Evolutionary conservation across 331 rosid species (phyloP), one percentile per base, ranked within the genome.

Genomic region (Rosa hybrid): DNA sequence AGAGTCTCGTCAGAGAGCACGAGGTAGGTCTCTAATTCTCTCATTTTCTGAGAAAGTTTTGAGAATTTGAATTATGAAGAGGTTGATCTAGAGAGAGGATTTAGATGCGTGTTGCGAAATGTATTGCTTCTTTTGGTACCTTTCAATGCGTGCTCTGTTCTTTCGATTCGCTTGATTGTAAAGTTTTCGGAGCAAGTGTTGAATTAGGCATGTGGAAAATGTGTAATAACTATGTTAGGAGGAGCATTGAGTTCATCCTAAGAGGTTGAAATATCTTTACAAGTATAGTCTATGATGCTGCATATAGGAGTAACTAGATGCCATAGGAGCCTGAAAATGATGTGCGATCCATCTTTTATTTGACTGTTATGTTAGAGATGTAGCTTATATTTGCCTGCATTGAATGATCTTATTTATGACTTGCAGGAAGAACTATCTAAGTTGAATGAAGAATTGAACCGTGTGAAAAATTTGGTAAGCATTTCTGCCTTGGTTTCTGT

Each of bases 1-100:
- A 95, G 81, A 95, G 91, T 67, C 84, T 95, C 23, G 83, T 90
- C 87, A 81, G 89, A 67, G 98, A 95, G 77, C 91, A 95, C 74
- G 92, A 95, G 99, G 99, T 95, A 78, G 17, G 46, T 23, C 71
- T 64, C 59, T 39, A 1, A 25, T 17, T 53, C 41, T 70, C 4
- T 48, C 42, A 25, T 7, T 63, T 51, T 20, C 45, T 71, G 34
- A 77, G 70, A 51, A 72, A 71, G 71, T 78, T 18, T 59, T 7
- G 68, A 39, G 5, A 42, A 6, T 48, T 42, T 49, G 21, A 4
- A 14, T 21, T 20, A 10, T 23, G 11, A 75, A 46, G 11, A 17
- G 27, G 71, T 63, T 46, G 71, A 59, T 21, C 23, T 3, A 11
- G 16, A 21, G 16, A 21, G 44, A 30, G 65, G 65, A 59, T 21